Conservation (phyloP, 106 monocot species). For the Acorus calamus region DNA sequence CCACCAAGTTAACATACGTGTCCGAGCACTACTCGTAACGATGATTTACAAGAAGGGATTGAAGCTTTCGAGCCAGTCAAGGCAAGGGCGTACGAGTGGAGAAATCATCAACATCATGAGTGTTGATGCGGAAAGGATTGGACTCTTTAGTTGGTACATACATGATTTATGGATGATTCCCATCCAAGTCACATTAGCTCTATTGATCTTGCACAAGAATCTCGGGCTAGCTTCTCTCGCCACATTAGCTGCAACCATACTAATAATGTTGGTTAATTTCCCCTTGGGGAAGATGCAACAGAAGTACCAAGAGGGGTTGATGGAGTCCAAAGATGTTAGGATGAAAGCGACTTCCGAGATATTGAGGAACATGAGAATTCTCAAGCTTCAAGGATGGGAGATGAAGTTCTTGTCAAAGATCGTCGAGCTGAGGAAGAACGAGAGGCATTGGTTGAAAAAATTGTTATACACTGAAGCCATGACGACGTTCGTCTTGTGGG, state of each 20-base stretch:
- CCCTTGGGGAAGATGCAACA: conserved; percentile 66
- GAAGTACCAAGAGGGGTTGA: conserved; percentile 63
- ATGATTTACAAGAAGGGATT: conserved; percentile 78
- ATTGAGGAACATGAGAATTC: conserved; percentile 82
- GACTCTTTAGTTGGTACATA: conserved; percentile 70
- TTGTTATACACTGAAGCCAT: conserved; percentile 53
- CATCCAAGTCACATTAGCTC: conserved; percentile 55
- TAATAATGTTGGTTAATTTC: conserved; percentile 59
- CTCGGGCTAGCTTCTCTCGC: conserved; percentile 69
- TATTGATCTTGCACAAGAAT: conserved; percentile 55
- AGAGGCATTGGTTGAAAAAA: conserved; percentile 64
- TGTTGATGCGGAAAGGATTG: conserved; percentile 67
- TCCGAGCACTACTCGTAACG: conserved; percentile 46
- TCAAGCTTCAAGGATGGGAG: conserved; percentile 95
- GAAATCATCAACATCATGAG: conserved; percentile 91
- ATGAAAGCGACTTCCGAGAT: conserved; percentile 92
- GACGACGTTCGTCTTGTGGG: conserved; percentile 53
- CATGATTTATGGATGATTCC: conserved; percentile 80
- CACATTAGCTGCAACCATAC: conserved; percentile 51
- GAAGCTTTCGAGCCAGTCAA: conserved; percentile 44
- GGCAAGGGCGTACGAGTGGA: conserved; percentile 58
- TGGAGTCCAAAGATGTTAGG: conserved; percentile 72
- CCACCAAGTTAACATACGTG: conserved; percentile 44
- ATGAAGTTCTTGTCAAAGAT: conserved; percentile 88
- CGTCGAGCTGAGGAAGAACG: conserved; percentile 46